Conservation (phyloP, 805 yeast species). For the Candida hungchunana region DNA sequence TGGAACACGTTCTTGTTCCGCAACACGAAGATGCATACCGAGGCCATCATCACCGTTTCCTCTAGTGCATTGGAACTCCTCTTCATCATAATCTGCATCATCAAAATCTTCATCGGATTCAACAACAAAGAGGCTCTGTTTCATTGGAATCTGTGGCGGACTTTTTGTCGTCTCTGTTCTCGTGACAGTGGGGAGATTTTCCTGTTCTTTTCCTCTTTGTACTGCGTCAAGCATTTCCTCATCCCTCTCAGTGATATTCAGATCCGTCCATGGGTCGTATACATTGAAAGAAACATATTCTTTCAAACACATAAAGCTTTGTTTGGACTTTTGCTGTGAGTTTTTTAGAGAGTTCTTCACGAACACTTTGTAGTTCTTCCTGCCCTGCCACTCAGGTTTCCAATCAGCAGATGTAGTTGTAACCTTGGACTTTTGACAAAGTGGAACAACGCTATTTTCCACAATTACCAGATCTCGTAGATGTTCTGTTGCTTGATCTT, state of each 20-base stretch:
- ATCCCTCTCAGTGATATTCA: conserved; percentile 8
- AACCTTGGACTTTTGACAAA: conserved; percentile 2
- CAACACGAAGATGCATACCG: conserved; percentile 20
- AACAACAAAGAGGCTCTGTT: conserved; percentile 2
- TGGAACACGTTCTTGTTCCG: conserved; percentile 11
- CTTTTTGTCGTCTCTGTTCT: not conserved
- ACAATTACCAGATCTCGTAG: conserved; percentile 34
- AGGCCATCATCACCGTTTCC: conserved; percentile 19
- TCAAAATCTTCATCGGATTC: conserved; percentile 19
- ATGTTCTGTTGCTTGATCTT: conserved; percentile 26
- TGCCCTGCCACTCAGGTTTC: conserved; percentile 24
- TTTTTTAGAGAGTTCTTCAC: conserved; percentile 26
- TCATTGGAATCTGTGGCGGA: not conserved
- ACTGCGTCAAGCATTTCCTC: conserved; percentile 13
- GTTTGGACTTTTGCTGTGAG: conserved; percentile 4
- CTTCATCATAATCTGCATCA: conserved; percentile 15
- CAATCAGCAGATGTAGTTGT: conserved; percentile 2
- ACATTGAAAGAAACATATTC: conserved; percentile 29
- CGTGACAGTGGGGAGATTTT: conserved; percentile 3
- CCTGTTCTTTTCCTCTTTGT: conserved; percentile 6
- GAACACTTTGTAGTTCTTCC: conserved; percentile 39
- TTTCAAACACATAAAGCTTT: conserved; percentile 29
- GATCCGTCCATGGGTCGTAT: conserved; percentile 20
- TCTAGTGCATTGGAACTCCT: conserved; percentile 19
- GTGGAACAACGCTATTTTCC: conserved; percentile 26